phyloP scores from a whole-genome alignment of 169 alveolate species.

The Cytauxzoon felis region DNA sequence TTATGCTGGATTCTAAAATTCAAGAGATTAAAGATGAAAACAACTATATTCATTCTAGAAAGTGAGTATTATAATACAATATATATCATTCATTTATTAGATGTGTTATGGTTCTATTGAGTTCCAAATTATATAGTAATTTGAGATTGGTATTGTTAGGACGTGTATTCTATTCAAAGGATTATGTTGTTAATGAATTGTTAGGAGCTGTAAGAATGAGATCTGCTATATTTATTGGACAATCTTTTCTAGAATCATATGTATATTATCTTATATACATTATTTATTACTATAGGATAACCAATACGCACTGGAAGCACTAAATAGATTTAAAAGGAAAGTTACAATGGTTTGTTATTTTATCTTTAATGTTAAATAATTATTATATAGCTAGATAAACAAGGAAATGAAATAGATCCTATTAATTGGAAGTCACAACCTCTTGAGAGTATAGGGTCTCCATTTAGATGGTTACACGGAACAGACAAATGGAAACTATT shows the following conservation, averaged over 20 bases:
- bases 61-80: conserved; percentile 1
- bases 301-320: conserved; percentile 5
- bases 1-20: conserved; percentile 27
- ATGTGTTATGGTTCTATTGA: conserved; percentile 26
- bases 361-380: neutral
- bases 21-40: conserved; percentile 19
- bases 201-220: conserved; percentile 17
- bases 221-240: conserved; percentile 51
- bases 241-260: conserved; percentile 53
- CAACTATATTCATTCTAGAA: conserved; percentile 27
- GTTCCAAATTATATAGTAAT: conserved; percentile 29
- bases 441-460: conserved; percentile 34
- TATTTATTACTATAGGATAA: neutral
- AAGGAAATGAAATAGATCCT: conserved; percentile 53
- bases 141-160: conserved; percentile 51
- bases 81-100: conserved; percentile 1
- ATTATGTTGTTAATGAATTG: conserved; percentile 21
- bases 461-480: conserved; percentile 62
- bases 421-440: conserved; percentile 47
- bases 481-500: conserved; percentile 46
- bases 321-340: conserved; percentile 9
- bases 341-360: conserved; percentile 21
- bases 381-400: conserved; percentile 19
- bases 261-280: neutral
- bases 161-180: conserved; percentile 48